These are phyloP conservation scores for Candida nanaspora DNA, from an alignment of 805 yeast genomes.

Conservation along the genomic window DNA sequence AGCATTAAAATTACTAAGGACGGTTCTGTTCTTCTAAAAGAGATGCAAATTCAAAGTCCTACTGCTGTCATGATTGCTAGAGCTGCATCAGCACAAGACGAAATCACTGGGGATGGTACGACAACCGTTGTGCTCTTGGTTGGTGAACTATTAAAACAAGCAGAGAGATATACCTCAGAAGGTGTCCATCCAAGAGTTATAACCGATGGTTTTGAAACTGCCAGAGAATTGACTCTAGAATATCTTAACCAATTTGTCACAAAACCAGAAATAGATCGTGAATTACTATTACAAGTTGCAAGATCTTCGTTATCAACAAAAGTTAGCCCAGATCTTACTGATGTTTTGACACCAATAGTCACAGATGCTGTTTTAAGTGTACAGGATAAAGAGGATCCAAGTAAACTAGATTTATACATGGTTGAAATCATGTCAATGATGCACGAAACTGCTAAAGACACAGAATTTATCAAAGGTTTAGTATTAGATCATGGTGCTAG, in stretches of 20 bases:
- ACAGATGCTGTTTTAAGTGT: conserved; percentile 92
- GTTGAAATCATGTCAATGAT: conserved; percentile 98
- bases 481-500: conserved; percentile 98
- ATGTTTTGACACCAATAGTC: conserved; percentile 84
- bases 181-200: conserved; percentile 95
- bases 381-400: conserved; percentile 32
- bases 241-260: conserved; percentile 63
- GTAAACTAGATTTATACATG: conserved; percentile 83
- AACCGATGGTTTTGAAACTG: conserved; percentile 91
- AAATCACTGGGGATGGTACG: conserved; percentile 98
- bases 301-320: conserved; percentile 85
- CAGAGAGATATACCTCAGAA: conserved; percentile 83
- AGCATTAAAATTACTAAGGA: conserved; percentile 93
- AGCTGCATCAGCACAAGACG: conserved; percentile 98
- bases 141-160: conserved; percentile 91
- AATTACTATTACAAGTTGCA: conserved; percentile 85
- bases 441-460: conserved; percentile 78
- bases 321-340: conserved; percentile 68
- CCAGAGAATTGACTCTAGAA: conserved; percentile 67
- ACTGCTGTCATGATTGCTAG: conserved; percentile 90
- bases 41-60: conserved; percentile 94
- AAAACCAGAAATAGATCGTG: conserved; percentile 62
- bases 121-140: conserved; percentile 91
- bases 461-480: conserved; percentile 77
- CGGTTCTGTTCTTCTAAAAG: conserved; percentile 87